Conservation (phyloP, 345 rosid species). For the Noccaea bulbosa region DNA sequence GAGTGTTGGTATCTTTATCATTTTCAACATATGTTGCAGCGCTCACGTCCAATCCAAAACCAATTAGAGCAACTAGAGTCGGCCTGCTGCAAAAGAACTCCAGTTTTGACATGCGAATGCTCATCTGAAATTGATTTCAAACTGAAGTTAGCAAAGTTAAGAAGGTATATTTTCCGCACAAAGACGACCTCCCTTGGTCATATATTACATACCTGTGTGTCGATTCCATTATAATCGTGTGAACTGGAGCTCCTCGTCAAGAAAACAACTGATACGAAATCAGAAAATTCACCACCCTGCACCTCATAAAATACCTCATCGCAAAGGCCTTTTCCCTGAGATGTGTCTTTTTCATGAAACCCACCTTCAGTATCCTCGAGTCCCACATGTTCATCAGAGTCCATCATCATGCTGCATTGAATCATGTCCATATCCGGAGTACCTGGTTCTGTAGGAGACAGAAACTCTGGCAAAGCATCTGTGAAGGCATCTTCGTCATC, state of each 20-base stretch:
- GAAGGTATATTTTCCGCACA: constrained; percentile 18
- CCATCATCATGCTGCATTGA: constrained; percentile 51
- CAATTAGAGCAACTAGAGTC: constrained; percentile 92
- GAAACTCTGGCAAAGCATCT: constrained; percentile 93
- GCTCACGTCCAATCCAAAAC: constrained; percentile 85
- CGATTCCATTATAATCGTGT: constrained; percentile 86
- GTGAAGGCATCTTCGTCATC: constrained; percentile 88
- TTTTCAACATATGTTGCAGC: constrained; percentile 45
- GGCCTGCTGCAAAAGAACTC: constrained; percentile 96
- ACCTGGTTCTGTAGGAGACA: constrained; percentile 63
- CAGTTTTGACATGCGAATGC: constrained; percentile 91
- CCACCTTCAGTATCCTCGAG: constrained; percentile 58
- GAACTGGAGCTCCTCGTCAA: constrained; percentile 73
- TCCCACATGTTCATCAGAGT: constrained; percentile 46
- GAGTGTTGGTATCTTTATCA: constrained; percentile 42
- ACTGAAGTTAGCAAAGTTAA: constrained; percentile 45
- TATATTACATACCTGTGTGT: constrained; percentile 72
- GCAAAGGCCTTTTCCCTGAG: constrained; percentile 57
- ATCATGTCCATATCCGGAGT: constrained; percentile 52
- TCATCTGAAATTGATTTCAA: constrained; percentile 70
- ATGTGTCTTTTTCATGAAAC: constrained; percentile 51
- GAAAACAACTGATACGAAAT: constrained; percentile 86
- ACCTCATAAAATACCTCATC: constrained; percentile 89
- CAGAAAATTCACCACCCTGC: constrained; percentile 67
- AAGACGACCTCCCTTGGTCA: constrained; percentile 34